phyloP scores from a whole-genome alignment of 805 yeast species.

The Groenewaldozyma salmanticensis region DNA sequence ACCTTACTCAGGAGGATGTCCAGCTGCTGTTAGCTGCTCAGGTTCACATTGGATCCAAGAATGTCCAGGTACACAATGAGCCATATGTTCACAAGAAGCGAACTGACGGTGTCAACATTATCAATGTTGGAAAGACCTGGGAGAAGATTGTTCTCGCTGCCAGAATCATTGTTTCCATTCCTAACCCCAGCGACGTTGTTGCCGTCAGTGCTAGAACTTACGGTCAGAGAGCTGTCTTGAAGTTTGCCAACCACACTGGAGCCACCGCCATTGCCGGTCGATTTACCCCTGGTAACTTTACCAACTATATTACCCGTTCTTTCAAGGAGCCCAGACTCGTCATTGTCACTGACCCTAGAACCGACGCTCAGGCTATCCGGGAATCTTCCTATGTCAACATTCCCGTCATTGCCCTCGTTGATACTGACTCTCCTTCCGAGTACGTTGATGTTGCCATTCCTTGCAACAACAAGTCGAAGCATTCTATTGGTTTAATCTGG shows the following conservation, averaged over 20 bases:
- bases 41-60: conserved; percentile 99
- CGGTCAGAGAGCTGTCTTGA: conserved; percentile 99
- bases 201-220: conserved; percentile 98
- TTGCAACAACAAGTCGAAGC: conserved; percentile 99
- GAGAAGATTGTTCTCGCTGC: conserved; percentile 99
- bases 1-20: conserved; percentile 94
- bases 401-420: conserved; percentile 98
- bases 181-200: conserved; percentile 97
- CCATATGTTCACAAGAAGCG: conserved; percentile 81
- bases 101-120: conserved; percentile 98
- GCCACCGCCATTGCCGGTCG: conserved; percentile 99
- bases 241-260: conserved; percentile 99
- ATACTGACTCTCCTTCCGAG: conserved; percentile 98
- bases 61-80: conserved; percentile 94
- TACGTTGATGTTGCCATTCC: conserved; percentile 99
- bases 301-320: conserved; percentile 99
- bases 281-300: conserved; percentile 99
- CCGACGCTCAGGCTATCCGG: conserved; percentile 99
- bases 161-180: conserved; percentile 98
- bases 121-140: conserved; percentile 99
- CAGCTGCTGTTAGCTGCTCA: conserved; percentile 99
- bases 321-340: conserved; percentile 99
- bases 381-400: conserved; percentile 99
- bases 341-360: conserved; percentile 99
- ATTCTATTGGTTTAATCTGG: conserved; percentile 99